Percentiles rank a stretch among this genome's conserved stretches.
phyloP scores from a whole-genome alignment of 495 filamentous ascomycete genomes.

The Daldinia childiae region DNA sequence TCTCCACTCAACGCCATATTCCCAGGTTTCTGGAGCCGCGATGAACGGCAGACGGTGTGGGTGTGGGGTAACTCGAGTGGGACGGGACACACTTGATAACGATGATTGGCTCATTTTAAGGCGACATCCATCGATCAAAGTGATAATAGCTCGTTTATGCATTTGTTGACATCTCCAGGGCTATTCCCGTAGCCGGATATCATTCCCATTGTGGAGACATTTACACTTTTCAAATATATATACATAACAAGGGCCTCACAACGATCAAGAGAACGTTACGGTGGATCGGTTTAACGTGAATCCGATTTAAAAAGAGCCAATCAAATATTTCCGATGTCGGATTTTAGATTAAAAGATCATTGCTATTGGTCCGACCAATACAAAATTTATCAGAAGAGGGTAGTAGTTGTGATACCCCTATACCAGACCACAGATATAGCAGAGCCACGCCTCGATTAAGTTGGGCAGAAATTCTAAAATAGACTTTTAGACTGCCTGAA shows the following conservation, averaged over 20 bases:
- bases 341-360: conserved; percentile 5
- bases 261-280: background rate
- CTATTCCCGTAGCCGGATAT: conserved; percentile 9
- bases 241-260: background rate
- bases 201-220: background rate
- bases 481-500: background rate
- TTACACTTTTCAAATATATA: background rate
- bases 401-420: background rate
- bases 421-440: background rate
- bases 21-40: conserved; percentile 7
- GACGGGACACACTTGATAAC: background rate
- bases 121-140: background rate
- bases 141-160: conserved; percentile 2
- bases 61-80: background rate
- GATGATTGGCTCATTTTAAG: background rate
- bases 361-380: conserved; percentile 20
- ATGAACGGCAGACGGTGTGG: conserved; percentile 4
- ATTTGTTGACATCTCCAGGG: background rate
- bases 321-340: conserved; percentile 21
- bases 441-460: background rate
- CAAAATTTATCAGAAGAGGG: background rate
- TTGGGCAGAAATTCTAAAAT: background rate
- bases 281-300: background rate
- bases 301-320: background rate
- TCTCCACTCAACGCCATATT: background rate